Conservation (phyloP, 192 early-diverging fungal genomes). For the Powellomyces hirtus region DNA sequence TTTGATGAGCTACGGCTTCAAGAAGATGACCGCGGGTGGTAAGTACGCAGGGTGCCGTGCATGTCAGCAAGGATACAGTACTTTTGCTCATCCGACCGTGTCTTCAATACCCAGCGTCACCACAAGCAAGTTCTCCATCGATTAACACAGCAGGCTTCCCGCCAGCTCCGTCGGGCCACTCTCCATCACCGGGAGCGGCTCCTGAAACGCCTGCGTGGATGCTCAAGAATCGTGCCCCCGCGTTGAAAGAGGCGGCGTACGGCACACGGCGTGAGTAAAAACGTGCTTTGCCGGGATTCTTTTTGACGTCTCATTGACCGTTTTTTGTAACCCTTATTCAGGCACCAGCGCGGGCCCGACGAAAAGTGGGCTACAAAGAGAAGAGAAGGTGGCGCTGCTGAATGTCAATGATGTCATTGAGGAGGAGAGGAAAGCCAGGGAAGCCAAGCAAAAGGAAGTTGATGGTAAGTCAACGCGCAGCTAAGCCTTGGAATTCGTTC, state of each 20-base stretch:
- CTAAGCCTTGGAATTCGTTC: neutral
- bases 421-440: neutral
- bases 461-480: neutral
- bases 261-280: neutral
- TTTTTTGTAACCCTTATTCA: neutral
- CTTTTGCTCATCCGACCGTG: too few relatives aligned
- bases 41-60: too few relatives aligned
- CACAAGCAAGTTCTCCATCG: too few relatives aligned
- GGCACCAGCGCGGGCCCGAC: neutral
- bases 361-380: neutral
- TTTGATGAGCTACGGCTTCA: neutral
- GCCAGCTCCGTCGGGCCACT: too few relatives aligned
- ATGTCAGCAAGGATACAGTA: too few relatives aligned
- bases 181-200: too few relatives aligned
- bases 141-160: too few relatives aligned
- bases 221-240: neutral
- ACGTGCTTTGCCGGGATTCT: too few relatives aligned
- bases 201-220: neutral
- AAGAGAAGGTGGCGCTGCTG: neutral
- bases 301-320: neutral
- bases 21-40: neutral
- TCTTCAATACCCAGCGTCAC: too few relatives aligned
- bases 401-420: neutral
- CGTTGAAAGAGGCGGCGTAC: neutral
- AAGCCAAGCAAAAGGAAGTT: neutral